A percentile compares a stretch with the other conserved stretches of the same genome.
Conservation (phyloP, 345 rosid species). For the Populus alba region DNA sequence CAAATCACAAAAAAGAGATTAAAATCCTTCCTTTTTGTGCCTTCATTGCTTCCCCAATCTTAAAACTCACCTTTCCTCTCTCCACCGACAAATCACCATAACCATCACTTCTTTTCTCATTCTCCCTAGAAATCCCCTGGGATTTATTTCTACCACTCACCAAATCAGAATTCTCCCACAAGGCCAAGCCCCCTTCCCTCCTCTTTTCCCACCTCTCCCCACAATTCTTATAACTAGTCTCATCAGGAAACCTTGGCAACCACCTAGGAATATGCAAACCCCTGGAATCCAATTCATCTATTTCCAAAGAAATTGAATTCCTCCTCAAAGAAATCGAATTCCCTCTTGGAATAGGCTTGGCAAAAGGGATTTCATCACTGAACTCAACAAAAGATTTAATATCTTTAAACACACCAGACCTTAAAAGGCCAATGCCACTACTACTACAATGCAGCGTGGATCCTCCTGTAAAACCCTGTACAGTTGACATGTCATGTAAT, state of each 20-base stretch:
- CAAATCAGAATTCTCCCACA: slow-evolving; percentile 30
- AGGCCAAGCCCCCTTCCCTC: not conserved
- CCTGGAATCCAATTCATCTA: not conserved
- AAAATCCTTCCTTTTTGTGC: not conserved
- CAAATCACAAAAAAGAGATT: not conserved
- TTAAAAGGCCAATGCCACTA: slow-evolving; percentile 21
- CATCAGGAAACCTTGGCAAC: slow-evolving; percentile 39
- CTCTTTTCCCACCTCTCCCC: not conserved
- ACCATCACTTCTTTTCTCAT: not conserved
- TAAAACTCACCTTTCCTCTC: slow-evolving; percentile 25
- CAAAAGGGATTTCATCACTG: slow-evolving; percentile 54
- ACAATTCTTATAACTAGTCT: not conserved
- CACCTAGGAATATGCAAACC: slow-evolving; percentile 34
- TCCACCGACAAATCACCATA: slow-evolving; percentile 18
- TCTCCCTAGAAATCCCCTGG: not conserved
- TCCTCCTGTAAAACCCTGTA: slow-evolving; percentile 46
- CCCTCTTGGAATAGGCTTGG: slow-evolving; percentile 43
- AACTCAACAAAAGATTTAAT: slow-evolving; percentile 34
- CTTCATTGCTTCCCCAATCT: slow-evolving; percentile 5
- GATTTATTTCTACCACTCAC: not conserved
- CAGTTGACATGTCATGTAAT: slow-evolving; percentile 37
- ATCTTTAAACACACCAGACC: slow-evolving; percentile 31
- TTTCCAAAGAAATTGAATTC: not conserved
- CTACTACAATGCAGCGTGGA: slow-evolving; percentile 24
- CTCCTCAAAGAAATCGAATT: not conserved